A percentile compares a stretch with the other conserved stretches of the same genome.
These are phyloP conservation scores for Vigna unguiculata DNA, from an alignment of 306 rosid genomes.

Conservation along the genomic window DNA sequence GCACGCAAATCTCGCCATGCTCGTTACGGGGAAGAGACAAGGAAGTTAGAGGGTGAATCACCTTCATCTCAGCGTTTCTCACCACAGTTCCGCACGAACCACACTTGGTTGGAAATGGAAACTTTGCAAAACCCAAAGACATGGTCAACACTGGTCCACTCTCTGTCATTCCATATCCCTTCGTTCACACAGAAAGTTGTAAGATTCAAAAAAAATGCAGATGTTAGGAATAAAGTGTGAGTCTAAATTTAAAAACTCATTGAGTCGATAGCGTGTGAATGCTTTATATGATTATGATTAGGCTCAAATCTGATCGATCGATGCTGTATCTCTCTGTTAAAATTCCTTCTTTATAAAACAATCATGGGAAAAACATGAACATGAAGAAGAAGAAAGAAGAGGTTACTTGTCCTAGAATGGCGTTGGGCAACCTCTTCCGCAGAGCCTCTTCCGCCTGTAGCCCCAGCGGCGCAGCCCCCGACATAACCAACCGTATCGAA, in stretches of 20 bases:
- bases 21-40: conserved; percentile 52
- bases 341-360: too few species aligned
- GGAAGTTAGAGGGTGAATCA: conserved; percentile 57
- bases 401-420: conserved; percentile 67
- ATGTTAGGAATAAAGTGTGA: too few species aligned
- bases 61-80: conserved; percentile 68
- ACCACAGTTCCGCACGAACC: conserved; percentile 74
- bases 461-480: conserved; percentile 80
- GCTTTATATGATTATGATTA: too few species aligned
- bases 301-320: too few species aligned
- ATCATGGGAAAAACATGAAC: too few species aligned
- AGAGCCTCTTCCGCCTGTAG: conserved; percentile 71
- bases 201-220: too few species aligned
- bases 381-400: too few species aligned
- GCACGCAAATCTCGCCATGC: conserved; percentile 73
- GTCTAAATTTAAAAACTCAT: too few species aligned
- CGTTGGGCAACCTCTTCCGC: conserved; percentile 59
- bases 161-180: conserved; percentile 90
- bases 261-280: too few species aligned
- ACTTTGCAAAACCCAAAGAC: conserved; percentile 68
- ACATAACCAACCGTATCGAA: conserved; percentile 61
- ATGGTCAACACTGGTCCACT: conserved; percentile 73
- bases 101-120: conserved; percentile 57
- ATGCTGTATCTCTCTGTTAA: too few species aligned
- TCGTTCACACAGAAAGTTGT: too few species aligned